Conservation (phyloP, 2,329 filamentous ascomycete species). For the Thermothelomyces thermophilus region DNA sequence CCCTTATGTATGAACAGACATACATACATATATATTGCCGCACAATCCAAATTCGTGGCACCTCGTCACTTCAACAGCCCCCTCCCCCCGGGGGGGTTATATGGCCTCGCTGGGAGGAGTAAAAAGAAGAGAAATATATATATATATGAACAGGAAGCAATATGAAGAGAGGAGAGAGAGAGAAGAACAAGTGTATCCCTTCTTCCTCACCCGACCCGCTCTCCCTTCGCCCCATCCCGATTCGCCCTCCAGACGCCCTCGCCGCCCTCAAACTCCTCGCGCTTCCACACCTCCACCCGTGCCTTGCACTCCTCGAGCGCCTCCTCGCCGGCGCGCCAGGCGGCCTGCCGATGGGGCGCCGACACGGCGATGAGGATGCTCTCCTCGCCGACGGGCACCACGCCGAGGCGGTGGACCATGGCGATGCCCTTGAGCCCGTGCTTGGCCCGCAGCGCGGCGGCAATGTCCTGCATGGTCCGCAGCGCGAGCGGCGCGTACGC, state of each 20-base stretch:
- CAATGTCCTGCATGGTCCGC: slow-evolving; percentile 60
- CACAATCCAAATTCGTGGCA: too few relatives aligned
- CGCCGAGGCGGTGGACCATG: slow-evolving; percentile 77
- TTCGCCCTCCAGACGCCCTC: slow-evolving; percentile 86
- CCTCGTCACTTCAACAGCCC: too few relatives aligned
- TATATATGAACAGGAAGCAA: too few relatives aligned
- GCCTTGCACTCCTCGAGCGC: slow-evolving; percentile 81
- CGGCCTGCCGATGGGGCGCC: slow-evolving; percentile 72
- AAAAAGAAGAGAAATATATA: too few relatives aligned
- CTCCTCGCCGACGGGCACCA: slow-evolving; percentile 85
- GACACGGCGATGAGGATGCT: slow-evolving; percentile 87
- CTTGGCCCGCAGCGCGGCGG: slow-evolving; percentile 47
- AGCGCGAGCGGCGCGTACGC: slow-evolving; percentile 67
- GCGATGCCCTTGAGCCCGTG: slow-evolving; percentile 66
- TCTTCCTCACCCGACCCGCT: slow-evolving; percentile 14
- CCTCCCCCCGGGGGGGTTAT: too few relatives aligned
- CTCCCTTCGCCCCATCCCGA: slow-evolving; percentile 51
- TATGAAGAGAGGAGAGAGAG: too few relatives aligned
- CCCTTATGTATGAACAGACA: too few relatives aligned
- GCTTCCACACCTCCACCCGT: slow-evolving; percentile 91
- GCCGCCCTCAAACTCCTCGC: slow-evolving; percentile 75
- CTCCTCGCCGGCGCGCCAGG: slow-evolving; percentile 85
- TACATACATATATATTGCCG: too few relatives aligned
- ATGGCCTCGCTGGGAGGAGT: too few relatives aligned
- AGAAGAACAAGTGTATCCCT: too few relatives aligned